Evolutionary conservation across 1,284 basidiomycete genomes (phyloP), one percentile per base, ranked within the genome.

Genomic region (Wallemia ichthyophaga): DNA sequence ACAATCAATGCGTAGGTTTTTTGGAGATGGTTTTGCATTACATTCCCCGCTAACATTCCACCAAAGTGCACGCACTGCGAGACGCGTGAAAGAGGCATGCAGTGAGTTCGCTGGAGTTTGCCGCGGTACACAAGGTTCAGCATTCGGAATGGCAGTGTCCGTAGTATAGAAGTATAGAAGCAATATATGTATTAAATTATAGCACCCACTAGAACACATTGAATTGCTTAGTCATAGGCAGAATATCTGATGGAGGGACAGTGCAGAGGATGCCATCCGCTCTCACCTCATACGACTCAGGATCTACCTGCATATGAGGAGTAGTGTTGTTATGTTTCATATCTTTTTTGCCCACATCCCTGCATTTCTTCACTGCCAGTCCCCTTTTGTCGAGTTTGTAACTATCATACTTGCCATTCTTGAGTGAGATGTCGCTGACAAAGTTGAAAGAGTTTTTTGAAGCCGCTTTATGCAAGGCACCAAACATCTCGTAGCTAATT

Each of bases 251-350:
- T 1, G 87, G 82, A 61, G 73, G 78, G 0, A 88, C 77, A 65
- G 85, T 83, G 67, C 76, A 78, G 61, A 84, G 70, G 23, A 75
- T 78, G 1, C 82, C 86, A 69, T 94, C 83, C 3, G 85, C 87
- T 13, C 71, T 71, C 5, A 94, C 88, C 61, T 84, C 81, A 68
- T 92, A 95, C 59, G 75, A 85, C 72, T 98, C 92, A 0, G 94
- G 85, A 68, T 98, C 86, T 54, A 98, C 91, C 15, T 64, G 73
- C 77, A 98, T 85, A 67, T 74, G 75, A 1, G 92, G 94, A 63
- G 79, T 79, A 58, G 75, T 71, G 61, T 79, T 74, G 69, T 98
- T 98, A 77, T 80, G 83, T 71, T 94, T 96, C 87, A 96, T 91
- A 67, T 91, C 81, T 65, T 76, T 76, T 74, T 96, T 96, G 27